Base-by-base conservation (phyloP, 176 grass and related monocot species). In the Oryza brachyantha region DNA sequence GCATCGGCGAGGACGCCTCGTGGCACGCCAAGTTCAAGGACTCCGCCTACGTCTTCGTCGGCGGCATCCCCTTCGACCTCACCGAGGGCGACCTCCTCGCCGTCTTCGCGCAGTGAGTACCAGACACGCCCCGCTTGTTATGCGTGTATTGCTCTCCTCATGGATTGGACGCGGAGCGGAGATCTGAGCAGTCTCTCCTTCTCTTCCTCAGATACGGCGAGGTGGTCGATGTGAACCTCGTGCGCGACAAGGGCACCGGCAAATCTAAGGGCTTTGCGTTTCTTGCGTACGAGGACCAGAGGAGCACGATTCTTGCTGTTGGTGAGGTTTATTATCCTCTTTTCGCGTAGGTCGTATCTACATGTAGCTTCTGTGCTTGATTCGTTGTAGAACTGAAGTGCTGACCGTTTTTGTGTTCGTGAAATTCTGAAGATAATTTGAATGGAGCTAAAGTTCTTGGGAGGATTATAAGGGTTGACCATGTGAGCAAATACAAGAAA, bases 1-100 rank as follows among this genome's bases (percentile, higher is more conserved):
- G 91, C 61, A 90, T 97, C 35, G 78, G 83, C 21, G 95, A 97
- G 59, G 83, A 88, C 54, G 91, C 87, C 11, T 94, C 95, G 21
- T 94, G 95, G 95, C 89, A 97, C 79, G 87, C 95, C 60, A 92
- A 85, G 78, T 97, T 94, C 83, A 97, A 88, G 87, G 89, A 92
- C 64, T 97, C 95, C 55, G 89, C 95, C 63, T 97, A 94, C 83
- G 61, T 98, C 73, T 98, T 85, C 83, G 83, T 88, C 77, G 91
- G 95, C n/a, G 95, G 95, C 85, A 67, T 98, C 73, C 83, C 92
- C 65, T 98, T 75, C 77, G 95, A 94, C 70, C 95, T 98, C 74
- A 92, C 89, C 8, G 92, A 98, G 86, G 95, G 95, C 37, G 92
- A 98, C 40, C 95, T 98, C 72, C 87, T 98, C 61, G 87, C 92